These are phyloP conservation scores for Adansonia grandidieri DNA, from an alignment of 441 rosid genomes.

Conservation along the genomic window DNA sequence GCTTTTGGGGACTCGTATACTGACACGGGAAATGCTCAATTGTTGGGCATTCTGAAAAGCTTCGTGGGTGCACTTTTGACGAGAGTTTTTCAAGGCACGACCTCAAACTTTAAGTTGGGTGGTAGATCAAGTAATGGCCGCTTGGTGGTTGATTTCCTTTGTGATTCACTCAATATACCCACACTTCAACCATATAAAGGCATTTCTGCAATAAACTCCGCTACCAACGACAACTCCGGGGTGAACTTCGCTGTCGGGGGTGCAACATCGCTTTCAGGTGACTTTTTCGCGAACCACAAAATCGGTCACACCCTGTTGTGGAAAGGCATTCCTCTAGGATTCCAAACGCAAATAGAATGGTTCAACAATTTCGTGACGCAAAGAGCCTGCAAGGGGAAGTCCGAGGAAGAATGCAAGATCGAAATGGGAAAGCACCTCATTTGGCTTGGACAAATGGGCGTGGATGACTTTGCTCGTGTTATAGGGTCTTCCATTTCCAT, in stretches of 20 bases:
- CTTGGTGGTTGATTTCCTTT: slow-evolving; percentile 47
- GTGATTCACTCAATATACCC: slow-evolving; percentile 41
- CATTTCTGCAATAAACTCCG: slow-evolving; percentile 24
- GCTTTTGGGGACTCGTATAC: slow-evolving; percentile 55
- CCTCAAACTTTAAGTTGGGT: neutral
- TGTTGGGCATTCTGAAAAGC: slow-evolving; percentile 36
- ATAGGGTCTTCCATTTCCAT: slow-evolving; percentile 29
- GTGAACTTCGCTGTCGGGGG: slow-evolving; percentile 53
- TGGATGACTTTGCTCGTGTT: slow-evolving; percentile 47
- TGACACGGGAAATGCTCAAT: slow-evolving; percentile 49
- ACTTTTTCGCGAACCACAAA: slow-evolving; percentile 25
- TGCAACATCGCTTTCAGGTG: slow-evolving; percentile 37
- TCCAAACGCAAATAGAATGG: slow-evolving; percentile 47
- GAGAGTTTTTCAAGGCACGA: neutral
- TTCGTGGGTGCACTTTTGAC: slow-evolving; percentile 16
- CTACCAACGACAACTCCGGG: slow-evolving; percentile 35
- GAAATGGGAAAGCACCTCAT: slow-evolving; percentile 32
- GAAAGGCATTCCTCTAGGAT: slow-evolving; percentile 34
- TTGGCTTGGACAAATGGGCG: slow-evolving; percentile 56
- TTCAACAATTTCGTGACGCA: slow-evolving; percentile 31
- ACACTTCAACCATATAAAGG: slow-evolving; percentile 25
- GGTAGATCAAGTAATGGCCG: slow-evolving; percentile 39
- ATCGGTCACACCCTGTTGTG: slow-evolving; percentile 30
- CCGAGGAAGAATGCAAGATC: slow-evolving; percentile 23
- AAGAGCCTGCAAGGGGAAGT: slow-evolving; percentile 22